These are phyloP conservation scores for Carpinus fangiana DNA, from an alignment of 306 rosid species.

Conservation along the genomic window DNA sequence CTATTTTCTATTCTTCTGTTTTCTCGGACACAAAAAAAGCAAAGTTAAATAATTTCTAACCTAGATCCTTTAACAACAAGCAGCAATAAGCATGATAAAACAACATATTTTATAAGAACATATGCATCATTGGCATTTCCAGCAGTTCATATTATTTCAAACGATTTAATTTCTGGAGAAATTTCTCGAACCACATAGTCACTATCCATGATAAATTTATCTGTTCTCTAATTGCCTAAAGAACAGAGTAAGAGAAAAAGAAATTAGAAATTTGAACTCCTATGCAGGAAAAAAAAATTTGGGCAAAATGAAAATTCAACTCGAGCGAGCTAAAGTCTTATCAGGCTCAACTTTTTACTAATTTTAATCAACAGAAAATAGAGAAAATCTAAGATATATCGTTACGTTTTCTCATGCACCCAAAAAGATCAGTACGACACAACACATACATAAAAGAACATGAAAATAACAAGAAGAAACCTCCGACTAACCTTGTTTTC, in stretches of 20 bases:
- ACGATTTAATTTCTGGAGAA: too few relatives aligned
- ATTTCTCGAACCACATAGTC: too few relatives aligned
- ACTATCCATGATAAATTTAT: neutral
- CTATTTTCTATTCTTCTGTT: neutral
- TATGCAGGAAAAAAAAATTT: neutral
- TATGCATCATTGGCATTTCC: neutral
- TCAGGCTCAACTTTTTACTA: neutral
- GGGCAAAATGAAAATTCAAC: neutral
- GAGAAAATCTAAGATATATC: neutral
- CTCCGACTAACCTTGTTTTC: slow-evolving; percentile 63
- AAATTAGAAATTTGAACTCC: neutral
- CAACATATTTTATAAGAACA: neutral
- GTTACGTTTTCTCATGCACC: neutral
- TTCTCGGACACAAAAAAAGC: neutral
- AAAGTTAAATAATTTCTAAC: neutral
- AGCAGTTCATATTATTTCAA: neutral
- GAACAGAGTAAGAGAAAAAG: neutral
- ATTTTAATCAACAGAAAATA: neutral
- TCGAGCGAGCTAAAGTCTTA: neutral
- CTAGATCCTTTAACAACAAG: neutral
- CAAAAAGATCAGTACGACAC: slow-evolving; percentile 7
- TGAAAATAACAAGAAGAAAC: neutral
- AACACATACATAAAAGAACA: neutral
- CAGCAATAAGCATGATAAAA: neutral
- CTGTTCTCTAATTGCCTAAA: slow-evolving; percentile 6